Evolutionary conservation across 176 grass and related monocot species (phyloP).

Genomic region (Melocanna baccifera): DNA sequence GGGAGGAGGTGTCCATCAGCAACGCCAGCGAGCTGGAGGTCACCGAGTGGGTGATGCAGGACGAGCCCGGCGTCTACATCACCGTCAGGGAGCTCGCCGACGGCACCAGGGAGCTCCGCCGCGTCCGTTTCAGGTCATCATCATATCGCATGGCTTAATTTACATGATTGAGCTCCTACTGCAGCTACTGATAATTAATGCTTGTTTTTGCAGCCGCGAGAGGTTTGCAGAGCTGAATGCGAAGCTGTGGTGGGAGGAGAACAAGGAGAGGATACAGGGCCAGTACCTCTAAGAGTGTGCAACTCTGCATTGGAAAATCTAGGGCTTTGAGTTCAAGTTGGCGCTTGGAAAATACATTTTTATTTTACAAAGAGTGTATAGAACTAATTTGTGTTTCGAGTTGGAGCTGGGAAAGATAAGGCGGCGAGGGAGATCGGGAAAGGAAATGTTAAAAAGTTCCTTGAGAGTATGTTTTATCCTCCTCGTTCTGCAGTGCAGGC

Average conservation of each 20-base stretch:
- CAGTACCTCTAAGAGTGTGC: constrained; percentile 50
- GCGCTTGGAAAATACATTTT: constrained; percentile 4
- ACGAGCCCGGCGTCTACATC: constrained; percentile 74
- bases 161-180: background rate
- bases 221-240: constrained; percentile 73
- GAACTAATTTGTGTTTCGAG: constrained; percentile 7
- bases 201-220: constrained; percentile 50
- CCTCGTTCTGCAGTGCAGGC: background rate
- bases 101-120: constrained; percentile 69
- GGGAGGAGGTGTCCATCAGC: constrained; percentile 64
- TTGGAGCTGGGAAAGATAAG: constrained; percentile 34
- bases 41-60: constrained; percentile 67
- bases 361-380: constrained; percentile 31
- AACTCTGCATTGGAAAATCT: background rate
- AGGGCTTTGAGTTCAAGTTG: background rate
- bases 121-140: constrained; percentile 77
- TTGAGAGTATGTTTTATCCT: constrained; percentile 7
- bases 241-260: constrained; percentile 86
- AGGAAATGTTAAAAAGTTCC: constrained; percentile 13
- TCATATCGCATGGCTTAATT: background rate
- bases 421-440: background rate
- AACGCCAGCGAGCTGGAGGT: constrained; percentile 76
- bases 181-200: background rate
- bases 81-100: constrained; percentile 69
- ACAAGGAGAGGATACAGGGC: constrained; percentile 75